phyloP scores from a whole-genome alignment of 2,329 filamentous ascomycete genomes.

The Albophoma yamanashiensis region DNA sequence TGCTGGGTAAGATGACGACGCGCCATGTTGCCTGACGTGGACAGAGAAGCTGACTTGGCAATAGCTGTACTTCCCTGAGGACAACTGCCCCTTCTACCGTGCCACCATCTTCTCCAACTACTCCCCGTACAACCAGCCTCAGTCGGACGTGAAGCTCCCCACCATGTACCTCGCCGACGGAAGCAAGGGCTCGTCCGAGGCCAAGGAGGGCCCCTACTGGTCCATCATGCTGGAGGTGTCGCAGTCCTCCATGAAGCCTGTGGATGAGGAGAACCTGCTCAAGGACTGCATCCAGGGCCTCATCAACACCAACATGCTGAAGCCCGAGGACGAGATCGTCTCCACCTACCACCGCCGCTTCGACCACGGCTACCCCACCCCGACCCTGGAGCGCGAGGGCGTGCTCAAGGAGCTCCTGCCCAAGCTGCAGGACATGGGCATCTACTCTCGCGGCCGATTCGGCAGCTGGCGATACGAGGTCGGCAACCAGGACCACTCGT shows the following conservation, averaged over 20 bases:
- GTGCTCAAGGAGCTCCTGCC: slow-evolving; percentile 88
- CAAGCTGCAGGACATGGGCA: slow-evolving; percentile 81
- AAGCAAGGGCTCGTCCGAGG: slow-evolving; percentile 61
- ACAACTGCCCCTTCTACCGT: slow-evolving; percentile 98
- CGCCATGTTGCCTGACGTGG: background rate
- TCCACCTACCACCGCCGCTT: slow-evolving; percentile 97
- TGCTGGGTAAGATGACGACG: slow-evolving; percentile 62
- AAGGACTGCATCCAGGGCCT: slow-evolving; percentile 91
- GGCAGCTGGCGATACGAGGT: slow-evolving; percentile 97
- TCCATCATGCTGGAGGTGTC: slow-evolving; percentile 99
- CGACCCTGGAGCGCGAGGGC: slow-evolving; percentile 87
- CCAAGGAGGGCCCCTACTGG: slow-evolving; percentile 93
- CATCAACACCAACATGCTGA: slow-evolving; percentile 96
- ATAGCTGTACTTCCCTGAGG: slow-evolving; percentile 93
- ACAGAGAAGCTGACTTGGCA: background rate
- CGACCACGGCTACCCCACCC: slow-evolving; percentile 96
- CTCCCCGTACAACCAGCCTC: slow-evolving; percentile 94
- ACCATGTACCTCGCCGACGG: slow-evolving; percentile 81
- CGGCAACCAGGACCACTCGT: slow-evolving; percentile 94
- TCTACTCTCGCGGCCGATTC: slow-evolving; percentile 92
- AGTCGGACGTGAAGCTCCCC: slow-evolving; percentile 69
- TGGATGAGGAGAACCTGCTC: slow-evolving; percentile 75
- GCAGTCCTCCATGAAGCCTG: slow-evolving; percentile 90
- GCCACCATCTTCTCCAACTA: slow-evolving; percentile 99
- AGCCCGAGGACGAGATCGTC: slow-evolving; percentile 84